Evolutionary conservation across 495 filamentous ascomycete species (phyloP).

Genomic region (Aspergillus cavernicola): DNA sequence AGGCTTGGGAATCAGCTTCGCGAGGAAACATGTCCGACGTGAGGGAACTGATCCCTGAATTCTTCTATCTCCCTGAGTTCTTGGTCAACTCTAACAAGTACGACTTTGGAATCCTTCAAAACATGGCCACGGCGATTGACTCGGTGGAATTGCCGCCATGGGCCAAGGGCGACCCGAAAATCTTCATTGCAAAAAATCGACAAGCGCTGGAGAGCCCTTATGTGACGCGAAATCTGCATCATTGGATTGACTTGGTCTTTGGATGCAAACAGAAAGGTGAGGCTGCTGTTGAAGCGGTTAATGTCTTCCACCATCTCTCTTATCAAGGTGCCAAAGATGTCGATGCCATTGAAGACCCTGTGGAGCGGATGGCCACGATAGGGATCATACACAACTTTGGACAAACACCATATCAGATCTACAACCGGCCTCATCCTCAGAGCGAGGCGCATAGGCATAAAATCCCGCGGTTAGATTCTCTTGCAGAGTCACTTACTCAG

Average conservation of each 20-base stretch:
- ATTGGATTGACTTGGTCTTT: constrained; percentile 96
- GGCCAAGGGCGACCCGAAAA: constrained; percentile 94
- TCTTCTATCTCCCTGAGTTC: constrained; percentile 95
- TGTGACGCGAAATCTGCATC: constrained; percentile 83
- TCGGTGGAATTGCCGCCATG: constrained; percentile 85
- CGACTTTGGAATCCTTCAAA: constrained; percentile 86
- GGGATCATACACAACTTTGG: constrained; percentile 98
- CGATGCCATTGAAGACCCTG: constrained; percentile 83
- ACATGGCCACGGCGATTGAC: constrained; percentile 71
- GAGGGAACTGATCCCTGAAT: constrained; percentile 89
- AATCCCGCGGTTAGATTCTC: constrained; percentile 68
- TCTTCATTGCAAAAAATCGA: constrained; percentile 91
- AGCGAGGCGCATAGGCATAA: constrained; percentile 63
- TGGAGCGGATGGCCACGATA: constrained; percentile 80
- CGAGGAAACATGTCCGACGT: constrained; percentile 89
- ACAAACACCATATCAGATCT: constrained; percentile 94
- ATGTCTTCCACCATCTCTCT: constrained; percentile 93
- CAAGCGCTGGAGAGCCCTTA: constrained; percentile 93
- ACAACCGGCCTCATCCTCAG: constrained; percentile 70
- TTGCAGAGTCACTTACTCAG: constrained; percentile 70
- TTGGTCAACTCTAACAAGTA: constrained; percentile 86
- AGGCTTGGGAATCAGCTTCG: constrained; percentile 88
- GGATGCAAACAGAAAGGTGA: constrained; percentile 94
- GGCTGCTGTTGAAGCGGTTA: constrained; percentile 83
- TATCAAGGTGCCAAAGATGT: constrained; percentile 93